A percentile compares a stretch with the other conserved stretches of the same genome.
Evolutionary conservation across 2,329 filamentous ascomycete species (phyloP).

Genomic region (Aspergillus versicolor): DNA sequence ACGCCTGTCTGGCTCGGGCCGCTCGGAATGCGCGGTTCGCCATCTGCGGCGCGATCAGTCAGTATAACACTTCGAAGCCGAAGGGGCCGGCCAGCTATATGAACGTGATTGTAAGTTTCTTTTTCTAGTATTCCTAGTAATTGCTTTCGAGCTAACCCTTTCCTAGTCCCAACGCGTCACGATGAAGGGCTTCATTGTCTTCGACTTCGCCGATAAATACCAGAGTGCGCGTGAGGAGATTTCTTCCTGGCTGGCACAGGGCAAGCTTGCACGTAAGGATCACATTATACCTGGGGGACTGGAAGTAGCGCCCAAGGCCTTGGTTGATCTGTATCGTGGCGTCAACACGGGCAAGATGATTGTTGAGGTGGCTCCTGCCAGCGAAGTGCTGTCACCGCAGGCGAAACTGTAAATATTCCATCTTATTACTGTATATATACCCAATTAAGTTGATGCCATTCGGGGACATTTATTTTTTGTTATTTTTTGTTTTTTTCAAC

Average conservation of each 20-base stretch:
- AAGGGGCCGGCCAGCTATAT: constrained; percentile 55
- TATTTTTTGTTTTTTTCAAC: no score
- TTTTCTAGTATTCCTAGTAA: not conserved
- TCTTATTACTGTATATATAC: no score
- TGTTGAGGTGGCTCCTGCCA: constrained; percentile 41
- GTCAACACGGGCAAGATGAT: constrained; percentile 68
- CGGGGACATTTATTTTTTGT: no score
- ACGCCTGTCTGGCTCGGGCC: constrained; percentile 64
- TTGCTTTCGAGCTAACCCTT: constrained; percentile 13
- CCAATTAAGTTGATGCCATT: no score
- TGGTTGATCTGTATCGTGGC: constrained; percentile 66
- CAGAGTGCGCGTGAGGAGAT: constrained; percentile 60
- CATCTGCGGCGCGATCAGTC: constrained; percentile 69
- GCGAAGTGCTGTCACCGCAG: constrained; percentile 33
- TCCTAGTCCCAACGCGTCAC: constrained; percentile 40
- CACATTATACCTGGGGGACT: constrained; percentile 70
- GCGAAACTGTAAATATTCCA: constrained; percentile 41
- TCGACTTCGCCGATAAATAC: constrained; percentile 64
- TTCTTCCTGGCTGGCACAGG: constrained; percentile 66
- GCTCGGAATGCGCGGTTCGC: constrained; percentile 64
- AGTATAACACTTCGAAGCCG: constrained; percentile 62
- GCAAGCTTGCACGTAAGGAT: constrained; percentile 70
- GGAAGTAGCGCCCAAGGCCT: constrained; percentile 59
- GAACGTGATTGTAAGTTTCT: constrained; percentile 38
- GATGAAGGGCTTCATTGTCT: constrained; percentile 72